A percentile compares a stretch with the other conserved stretches of the same genome.
Evolutionary conservation across 2,329 filamentous ascomycete species (phyloP).

Genomic region (Hypocreales sp.): DNA sequence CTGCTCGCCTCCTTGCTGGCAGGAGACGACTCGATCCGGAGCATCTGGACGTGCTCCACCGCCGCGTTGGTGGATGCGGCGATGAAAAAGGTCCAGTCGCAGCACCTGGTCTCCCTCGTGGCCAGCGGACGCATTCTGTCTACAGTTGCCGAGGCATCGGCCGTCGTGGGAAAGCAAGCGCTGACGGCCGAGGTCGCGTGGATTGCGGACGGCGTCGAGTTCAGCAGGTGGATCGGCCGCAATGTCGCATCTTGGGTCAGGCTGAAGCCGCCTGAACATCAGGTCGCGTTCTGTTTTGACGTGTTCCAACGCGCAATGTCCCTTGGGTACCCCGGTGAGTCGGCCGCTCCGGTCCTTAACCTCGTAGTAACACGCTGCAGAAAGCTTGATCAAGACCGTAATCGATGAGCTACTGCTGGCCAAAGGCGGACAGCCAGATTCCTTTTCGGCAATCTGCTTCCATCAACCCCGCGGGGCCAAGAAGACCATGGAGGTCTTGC

Average conservation of each 20-base stretch:
- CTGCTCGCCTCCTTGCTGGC: slow-evolving; percentile 26
- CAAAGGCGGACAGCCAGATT: slow-evolving; percentile 5
- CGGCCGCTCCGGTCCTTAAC: no score
- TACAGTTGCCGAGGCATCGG: slow-evolving; percentile 38
- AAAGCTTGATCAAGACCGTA: slow-evolving; percentile 20
- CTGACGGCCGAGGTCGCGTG: slow-evolving; percentile 25
- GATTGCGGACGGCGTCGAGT: slow-evolving; percentile 49
- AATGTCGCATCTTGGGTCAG: slow-evolving; percentile 38
- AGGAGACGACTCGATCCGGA: slow-evolving; percentile 17
- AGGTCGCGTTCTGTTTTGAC: slow-evolving; percentile 26
- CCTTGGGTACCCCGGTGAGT: slow-evolving; percentile 56
- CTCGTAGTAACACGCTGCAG: slow-evolving; percentile 14
- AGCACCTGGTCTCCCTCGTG: slow-evolving; percentile 25
- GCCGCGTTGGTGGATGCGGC: slow-evolving; percentile 7
- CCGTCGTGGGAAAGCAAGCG: slow-evolving; percentile 23
- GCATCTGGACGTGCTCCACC: slow-evolving; percentile 22
- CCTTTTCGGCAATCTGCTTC: slow-evolving; percentile 16
- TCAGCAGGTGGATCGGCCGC: slow-evolving; percentile 54
- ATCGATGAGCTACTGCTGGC: slow-evolving; percentile 23
- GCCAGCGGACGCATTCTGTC: slow-evolving; percentile 34
- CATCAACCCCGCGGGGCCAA: slow-evolving; percentile 10
- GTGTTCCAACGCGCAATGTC: slow-evolving; percentile 45
- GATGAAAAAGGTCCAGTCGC: slow-evolving; percentile 15
- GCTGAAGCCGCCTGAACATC: slow-evolving; percentile 15
- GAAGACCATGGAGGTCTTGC: slow-evolving; percentile 12